phyloP scores from a whole-genome alignment of 257 asterid species.

The Buddleja alternifolia region DNA sequence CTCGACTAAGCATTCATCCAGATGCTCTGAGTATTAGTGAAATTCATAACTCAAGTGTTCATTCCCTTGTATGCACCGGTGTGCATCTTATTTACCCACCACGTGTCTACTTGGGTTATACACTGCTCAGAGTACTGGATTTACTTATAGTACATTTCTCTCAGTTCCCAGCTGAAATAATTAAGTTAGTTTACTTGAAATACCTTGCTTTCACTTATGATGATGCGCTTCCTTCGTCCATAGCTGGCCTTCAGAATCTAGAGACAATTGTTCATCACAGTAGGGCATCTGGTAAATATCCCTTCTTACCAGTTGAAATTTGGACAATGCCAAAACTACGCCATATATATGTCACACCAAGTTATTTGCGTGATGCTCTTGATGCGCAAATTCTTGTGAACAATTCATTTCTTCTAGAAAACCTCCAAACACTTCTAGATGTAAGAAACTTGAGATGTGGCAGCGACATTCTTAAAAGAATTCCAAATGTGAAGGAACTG shows the following conservation, averaged over 20 bases:
- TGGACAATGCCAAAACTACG: constrained; percentile 19
- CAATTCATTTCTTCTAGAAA: background rate
- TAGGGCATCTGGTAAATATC: background rate
- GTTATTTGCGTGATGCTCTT: background rate
- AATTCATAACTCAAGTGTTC: background rate
- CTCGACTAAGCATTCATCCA: no score
- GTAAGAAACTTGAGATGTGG: background rate
- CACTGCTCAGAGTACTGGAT: constrained; percentile 25
- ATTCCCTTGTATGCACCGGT: background rate
- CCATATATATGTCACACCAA: constrained; percentile 4
- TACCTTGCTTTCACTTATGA: constrained; percentile 20
- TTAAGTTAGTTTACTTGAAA: constrained; percentile 3
- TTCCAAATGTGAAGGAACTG: constrained; percentile 1
- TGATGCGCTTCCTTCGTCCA: background rate
- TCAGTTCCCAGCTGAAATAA: background rate
- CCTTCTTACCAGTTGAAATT: constrained; percentile 5
- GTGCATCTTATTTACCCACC: background rate
- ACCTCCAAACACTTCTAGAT: constrained; percentile 12
- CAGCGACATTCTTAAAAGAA: background rate
- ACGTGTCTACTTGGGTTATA: background rate
- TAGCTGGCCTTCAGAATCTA: constrained; percentile 20
- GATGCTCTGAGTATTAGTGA: no score
- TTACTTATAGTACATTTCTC: background rate
- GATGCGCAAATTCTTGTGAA: background rate
- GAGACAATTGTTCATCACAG: background rate